Conservation (phyloP, 2,329 filamentous ascomycete genomes). For the Penicillium sp. region DNA sequence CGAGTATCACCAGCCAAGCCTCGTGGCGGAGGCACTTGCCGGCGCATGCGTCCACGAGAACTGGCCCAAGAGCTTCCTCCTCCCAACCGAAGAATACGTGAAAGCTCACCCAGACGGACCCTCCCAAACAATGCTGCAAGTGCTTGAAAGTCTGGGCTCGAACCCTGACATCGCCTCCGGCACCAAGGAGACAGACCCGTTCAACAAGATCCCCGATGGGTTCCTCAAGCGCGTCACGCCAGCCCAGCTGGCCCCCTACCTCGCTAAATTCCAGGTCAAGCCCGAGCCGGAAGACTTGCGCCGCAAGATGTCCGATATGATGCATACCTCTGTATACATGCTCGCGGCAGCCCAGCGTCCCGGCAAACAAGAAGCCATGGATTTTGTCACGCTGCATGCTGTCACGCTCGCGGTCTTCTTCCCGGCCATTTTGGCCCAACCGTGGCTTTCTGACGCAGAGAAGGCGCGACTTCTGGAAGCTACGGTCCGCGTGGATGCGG, state of each 20-base stretch:
- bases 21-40: conserved; percentile 13
- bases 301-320: background rate
- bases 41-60: conserved; percentile 8
- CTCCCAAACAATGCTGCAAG: background rate
- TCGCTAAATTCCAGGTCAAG: background rate
- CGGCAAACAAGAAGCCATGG: background rate
- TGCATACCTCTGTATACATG: conserved; percentile 4
- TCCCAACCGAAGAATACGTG: background rate
- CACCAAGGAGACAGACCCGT: background rate
- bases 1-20: conserved; percentile 11
- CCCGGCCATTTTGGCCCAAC: background rate
- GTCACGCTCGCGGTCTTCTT: background rate
- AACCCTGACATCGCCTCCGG: background rate
- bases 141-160: background rate
- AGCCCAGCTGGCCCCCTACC: background rate
- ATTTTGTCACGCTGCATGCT: conserved; percentile 11
- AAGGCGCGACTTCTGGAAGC: background rate
- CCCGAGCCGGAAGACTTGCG: background rate
- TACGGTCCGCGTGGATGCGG: background rate
- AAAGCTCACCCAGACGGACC: background rate
- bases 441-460: background rate
- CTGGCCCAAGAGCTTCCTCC: background rate
- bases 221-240: background rate
- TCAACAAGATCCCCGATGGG: background rate
- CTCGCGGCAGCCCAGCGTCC: conserved; percentile 6